These are phyloP conservation scores for Stagonosporopsis tanaceti DNA, from an alignment of 2,329 filamentous ascomycete genomes.

Conservation along the genomic window DNA sequence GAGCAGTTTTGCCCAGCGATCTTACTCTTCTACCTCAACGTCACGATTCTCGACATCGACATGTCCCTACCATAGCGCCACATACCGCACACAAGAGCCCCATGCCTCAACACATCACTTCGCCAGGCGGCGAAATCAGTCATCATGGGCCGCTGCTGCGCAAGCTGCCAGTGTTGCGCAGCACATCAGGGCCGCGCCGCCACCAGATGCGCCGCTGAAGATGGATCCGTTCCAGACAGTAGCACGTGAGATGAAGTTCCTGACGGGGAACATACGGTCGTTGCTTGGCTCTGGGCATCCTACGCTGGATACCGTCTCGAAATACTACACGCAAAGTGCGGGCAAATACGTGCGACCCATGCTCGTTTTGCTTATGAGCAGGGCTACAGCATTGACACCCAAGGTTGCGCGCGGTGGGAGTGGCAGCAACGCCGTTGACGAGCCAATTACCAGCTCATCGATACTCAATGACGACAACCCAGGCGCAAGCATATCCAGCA, in stretches of 20 bases:
- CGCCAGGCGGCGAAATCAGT: constrained; percentile 59
- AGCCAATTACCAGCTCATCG: constrained; percentile 65
- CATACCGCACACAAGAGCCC: constrained; percentile 14
- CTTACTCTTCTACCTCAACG: constrained; percentile 10
- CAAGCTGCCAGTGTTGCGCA: constrained; percentile 65
- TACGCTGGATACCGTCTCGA: constrained; percentile 90
- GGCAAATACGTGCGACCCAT: constrained; percentile 96
- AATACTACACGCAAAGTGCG: constrained; percentile 97
- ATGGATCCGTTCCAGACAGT: constrained; percentile 90
- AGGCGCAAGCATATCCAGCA: constrained; percentile 47
- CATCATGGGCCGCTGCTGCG: constrained; percentile 75
- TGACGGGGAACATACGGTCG: constrained; percentile 92
- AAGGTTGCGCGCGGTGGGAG: constrained; percentile 49
- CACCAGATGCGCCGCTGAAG: constrained; percentile 70
- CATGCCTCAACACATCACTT: constrained; percentile 43
- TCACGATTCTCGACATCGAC: constrained; percentile 28
- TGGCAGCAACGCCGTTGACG: constrained; percentile 57
- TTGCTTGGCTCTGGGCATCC: constrained; percentile 95
- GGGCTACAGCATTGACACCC: constrained; percentile 84
- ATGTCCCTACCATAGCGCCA: constrained; percentile 33
- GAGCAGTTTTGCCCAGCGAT: constrained; percentile 39
- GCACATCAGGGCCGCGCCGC: constrained; percentile 72
- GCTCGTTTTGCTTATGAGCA: constrained; percentile 94
- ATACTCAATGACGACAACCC: constrained; percentile 84
- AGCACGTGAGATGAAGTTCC: constrained; percentile 94